Base-by-base conservation (phyloP, 1,139 yeast genomes). In the Chernovozyma sophiae-reginae region DNA sequence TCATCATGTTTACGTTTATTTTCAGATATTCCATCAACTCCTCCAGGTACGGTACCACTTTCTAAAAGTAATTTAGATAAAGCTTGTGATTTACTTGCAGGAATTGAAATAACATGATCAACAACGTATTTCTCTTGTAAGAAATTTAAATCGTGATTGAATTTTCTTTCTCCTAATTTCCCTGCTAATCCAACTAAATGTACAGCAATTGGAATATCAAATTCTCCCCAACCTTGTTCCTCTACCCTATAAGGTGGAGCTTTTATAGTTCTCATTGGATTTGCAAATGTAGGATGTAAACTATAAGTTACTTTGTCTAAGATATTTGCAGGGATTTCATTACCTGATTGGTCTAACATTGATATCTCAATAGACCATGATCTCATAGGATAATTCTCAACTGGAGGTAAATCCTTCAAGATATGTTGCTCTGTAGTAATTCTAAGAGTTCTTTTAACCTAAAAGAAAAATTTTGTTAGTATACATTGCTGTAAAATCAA, bases 171-270 rank as follows among this genome's bases (percentile, higher is more conserved):
- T 33, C 97, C 97, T 37, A 83, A 85, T 53, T 84, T 85, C 42
- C 95, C 97, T 20, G 60, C 56, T 38, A 70, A 56, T 7, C 77
- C 77, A 25, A 85, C 74, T 41, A 86, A 69, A 47, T 83, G 86
- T 40, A 89, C 69, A 15, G 86, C 74, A 46, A 92, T 81, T 34
- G 86, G 87, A 55, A 92, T 75, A 56, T 90, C 96, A 54, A 90
- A 90, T 50, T 92, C 98, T 55, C 98, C 98, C 98, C 98, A 92
- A 34, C 98, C 98, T 66, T 87, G 84, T 60, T 92, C 98, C 56
- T 81, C 86, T 38, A 92, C 83, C 54, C 67, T 75, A 65, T 90
- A 92, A n/a, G 98, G 98, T 16, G 86, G 78, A 52, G 81, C 81
- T 53, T 86, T 87, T 52, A 87, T 60, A 6, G 83, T 72, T 62